These are phyloP conservation scores for Plasmodium gallinaceum DNA, from an alignment of 169 alveolate species.

Conservation along the genomic window DNA sequence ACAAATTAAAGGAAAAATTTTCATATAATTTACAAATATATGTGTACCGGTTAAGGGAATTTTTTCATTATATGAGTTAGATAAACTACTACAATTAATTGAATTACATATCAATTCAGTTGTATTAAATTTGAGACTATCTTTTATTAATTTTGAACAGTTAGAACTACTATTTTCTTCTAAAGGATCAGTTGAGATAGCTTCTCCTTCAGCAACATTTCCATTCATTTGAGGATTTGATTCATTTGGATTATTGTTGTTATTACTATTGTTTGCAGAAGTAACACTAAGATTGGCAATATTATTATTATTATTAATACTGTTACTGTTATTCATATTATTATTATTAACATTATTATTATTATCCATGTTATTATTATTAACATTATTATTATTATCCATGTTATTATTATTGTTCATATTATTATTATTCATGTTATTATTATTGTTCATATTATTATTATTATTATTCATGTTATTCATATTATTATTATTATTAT, in stretches of 20 bases:
- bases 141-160: conserved; percentile 28
- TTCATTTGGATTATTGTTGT: not conserved
- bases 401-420: conserved; percentile 7
- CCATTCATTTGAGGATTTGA: conserved; percentile 10
- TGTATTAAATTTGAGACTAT: conserved; percentile 44
- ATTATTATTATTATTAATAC: conserved; percentile 1
- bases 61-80: conserved; percentile 34
- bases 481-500: not conserved
- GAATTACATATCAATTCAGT: conserved; percentile 72
- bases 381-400: conserved; percentile 5
- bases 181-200: conserved; percentile 4
- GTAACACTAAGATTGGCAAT: not conserved
- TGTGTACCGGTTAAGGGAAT: conserved; percentile 36
- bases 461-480: not conserved
- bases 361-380: not conserved
- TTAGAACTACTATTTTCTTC: conserved; percentile 11
- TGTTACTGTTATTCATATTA: conserved; percentile 8
- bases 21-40: not conserved
- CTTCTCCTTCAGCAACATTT: not conserved
- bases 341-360: not conserved
- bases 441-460: not conserved
- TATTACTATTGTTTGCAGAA: not conserved
- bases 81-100: conserved; percentile 30
- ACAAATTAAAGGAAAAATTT: not conserved
- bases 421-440: not conserved